Evolutionary conservation across 768 basidiomycete genomes (phyloP).

Genomic region (Gloeopeniophorella convolvens): DNA sequence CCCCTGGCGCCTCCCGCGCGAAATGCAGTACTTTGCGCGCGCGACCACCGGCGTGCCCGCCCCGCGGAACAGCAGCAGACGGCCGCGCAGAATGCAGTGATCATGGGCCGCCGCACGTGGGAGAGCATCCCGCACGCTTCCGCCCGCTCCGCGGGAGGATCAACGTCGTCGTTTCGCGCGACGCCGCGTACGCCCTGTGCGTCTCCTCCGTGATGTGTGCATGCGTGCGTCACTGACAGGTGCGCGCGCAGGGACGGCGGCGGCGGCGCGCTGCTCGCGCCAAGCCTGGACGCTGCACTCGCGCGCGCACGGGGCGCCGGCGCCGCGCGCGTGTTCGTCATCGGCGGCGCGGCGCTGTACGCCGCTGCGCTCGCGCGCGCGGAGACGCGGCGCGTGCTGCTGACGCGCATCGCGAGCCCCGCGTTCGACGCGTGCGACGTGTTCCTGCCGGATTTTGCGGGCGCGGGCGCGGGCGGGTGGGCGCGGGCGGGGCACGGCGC

Average conservation of each 20-base stretch:
- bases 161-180: slow-evolving; percentile 74
- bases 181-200: slow-evolving; percentile 55
- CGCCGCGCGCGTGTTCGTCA: slow-evolving; percentile 52
- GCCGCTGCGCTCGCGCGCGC: slow-evolving; percentile 55
- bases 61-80: slow-evolving; percentile 20
- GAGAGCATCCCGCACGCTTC: slow-evolving; percentile 85
- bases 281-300: slow-evolving; percentile 33
- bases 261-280: slow-evolving; percentile 33
- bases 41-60: slow-evolving; percentile 59
- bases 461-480: slow-evolving; percentile 38
- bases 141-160: slow-evolving; percentile 68
- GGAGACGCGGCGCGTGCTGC: slow-evolving; percentile 77
- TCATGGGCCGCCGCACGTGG: slow-evolving; percentile 98
- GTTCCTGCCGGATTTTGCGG: slow-evolving; percentile 71
- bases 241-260: no score
- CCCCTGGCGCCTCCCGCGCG: slow-evolving; percentile 85
- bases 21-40: slow-evolving; percentile 90
- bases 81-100: slow-evolving; percentile 55
- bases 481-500: slow-evolving; percentile 50
- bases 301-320: slow-evolving; percentile 37
- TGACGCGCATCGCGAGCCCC: slow-evolving; percentile 76
- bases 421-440: slow-evolving; percentile 80
- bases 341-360: slow-evolving; percentile 90
- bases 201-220: slow-evolving; percentile 23
- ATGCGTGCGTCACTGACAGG: slow-evolving; percentile 10